A percentile compares a stretch with the other conserved stretches of the same genome.
Conservation (phyloP, 331 rosid species). For the Quercus phellos region DNA sequence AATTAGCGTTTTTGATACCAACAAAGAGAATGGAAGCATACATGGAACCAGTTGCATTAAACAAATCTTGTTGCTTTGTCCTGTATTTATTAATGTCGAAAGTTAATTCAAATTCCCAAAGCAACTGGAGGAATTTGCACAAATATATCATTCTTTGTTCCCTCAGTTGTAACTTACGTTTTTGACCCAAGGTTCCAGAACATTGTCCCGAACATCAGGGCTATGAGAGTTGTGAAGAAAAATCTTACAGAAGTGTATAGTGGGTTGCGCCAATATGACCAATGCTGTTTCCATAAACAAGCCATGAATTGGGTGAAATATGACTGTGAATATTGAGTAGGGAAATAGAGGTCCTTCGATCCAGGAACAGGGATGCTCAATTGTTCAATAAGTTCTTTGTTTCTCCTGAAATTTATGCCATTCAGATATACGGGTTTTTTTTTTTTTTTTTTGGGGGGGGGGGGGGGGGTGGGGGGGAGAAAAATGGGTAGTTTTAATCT, state of each 20-base stretch:
- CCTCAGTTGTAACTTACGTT: slow-evolving; percentile 37
- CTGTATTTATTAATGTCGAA: slow-evolving; percentile 20
- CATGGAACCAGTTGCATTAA: slow-evolving; percentile 70
- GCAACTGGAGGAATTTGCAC: not conserved
- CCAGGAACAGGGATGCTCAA: slow-evolving; percentile 31
- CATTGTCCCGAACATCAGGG: slow-evolving; percentile 66
- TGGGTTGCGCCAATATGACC: slow-evolving; percentile 82
- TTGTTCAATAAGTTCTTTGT: slow-evolving; percentile 32
- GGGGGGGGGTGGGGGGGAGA: not conserved
- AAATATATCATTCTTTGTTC: not conserved
- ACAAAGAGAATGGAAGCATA: slow-evolving; percentile 51
- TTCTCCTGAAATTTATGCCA: slow-evolving; percentile 29
- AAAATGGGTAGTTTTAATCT: not conserved
- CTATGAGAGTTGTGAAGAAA: slow-evolving; percentile 45
- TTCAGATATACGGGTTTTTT: not conserved
- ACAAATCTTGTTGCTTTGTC: slow-evolving; percentile 37
- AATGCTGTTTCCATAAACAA: slow-evolving; percentile 83
- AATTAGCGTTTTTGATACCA: slow-evolving; percentile 48
- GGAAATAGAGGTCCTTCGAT: slow-evolving; percentile 33
- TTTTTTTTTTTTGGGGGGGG: too few species aligned
- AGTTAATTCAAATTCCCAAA: not conserved
- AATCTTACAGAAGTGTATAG: slow-evolving; percentile 59
- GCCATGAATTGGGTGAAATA: slow-evolving; percentile 51
- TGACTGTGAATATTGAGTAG: slow-evolving; percentile 45
- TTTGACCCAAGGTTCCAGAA: slow-evolving; percentile 77